Conservation (phyloP, 768 basidiomycete species). For the Sistotremastrum suecicum region DNA sequence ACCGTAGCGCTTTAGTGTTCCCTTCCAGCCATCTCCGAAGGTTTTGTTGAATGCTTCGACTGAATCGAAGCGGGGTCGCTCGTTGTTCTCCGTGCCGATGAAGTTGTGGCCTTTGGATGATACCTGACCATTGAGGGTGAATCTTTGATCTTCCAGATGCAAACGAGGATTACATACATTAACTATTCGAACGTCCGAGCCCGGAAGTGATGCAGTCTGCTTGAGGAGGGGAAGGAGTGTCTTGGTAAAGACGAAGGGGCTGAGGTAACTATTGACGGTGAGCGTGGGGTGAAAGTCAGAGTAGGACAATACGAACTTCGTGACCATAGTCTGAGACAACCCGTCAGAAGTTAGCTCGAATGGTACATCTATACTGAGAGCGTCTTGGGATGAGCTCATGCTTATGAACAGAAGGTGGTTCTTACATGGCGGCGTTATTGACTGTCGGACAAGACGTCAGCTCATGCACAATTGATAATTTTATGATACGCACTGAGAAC, state of each 20-base stretch:
- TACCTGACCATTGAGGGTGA: background rate
- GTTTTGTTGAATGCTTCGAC: background rate
- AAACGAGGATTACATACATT: slow-evolving; percentile 23
- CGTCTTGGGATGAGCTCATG: no score
- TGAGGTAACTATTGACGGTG: slow-evolving; percentile 28
- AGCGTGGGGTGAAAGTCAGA: background rate
- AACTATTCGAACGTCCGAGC: slow-evolving; percentile 47
- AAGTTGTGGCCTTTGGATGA: background rate
- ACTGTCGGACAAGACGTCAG: slow-evolving; percentile 18
- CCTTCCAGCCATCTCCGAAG: background rate
- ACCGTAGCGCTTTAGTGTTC: no score
- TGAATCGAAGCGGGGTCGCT: background rate
- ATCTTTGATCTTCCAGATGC: background rate
- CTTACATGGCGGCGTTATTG: slow-evolving; percentile 42
- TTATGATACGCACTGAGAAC: slow-evolving; percentile 22
- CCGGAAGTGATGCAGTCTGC: slow-evolving; percentile 30
- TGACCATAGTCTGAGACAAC: slow-evolving; percentile 5
- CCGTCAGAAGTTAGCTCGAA: no score
- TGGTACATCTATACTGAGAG: no score
- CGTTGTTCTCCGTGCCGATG: background rate
- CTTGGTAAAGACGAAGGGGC: slow-evolving; percentile 41
- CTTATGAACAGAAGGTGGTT: no score
- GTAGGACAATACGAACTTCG: background rate
- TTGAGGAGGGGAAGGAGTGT: slow-evolving; percentile 38
- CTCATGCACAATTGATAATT: no score